phyloP scores from a whole-genome alignment of 257 asterid genomes.

The Ilex aquifolium region DNA sequence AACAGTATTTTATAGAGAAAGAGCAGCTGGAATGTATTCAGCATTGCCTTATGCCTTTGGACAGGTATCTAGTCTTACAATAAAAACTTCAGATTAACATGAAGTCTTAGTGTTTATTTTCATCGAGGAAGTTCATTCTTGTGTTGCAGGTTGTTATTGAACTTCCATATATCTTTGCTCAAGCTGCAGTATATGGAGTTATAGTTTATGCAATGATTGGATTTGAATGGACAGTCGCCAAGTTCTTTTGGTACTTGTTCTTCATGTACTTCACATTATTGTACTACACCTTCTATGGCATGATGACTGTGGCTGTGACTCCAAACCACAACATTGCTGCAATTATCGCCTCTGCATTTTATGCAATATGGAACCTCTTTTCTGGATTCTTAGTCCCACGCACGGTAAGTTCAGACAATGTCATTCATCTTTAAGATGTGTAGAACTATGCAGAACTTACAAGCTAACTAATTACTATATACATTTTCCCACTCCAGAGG shows the following conservation, averaged over 20 bases:
- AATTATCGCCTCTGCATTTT: slow-evolving; percentile 37
- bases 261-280: slow-evolving; percentile 45
- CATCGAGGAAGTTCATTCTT: background rate
- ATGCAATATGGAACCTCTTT: slow-evolving; percentile 47
- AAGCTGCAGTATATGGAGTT: slow-evolving; percentile 17
- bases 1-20: slow-evolving; percentile 1
- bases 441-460: background rate
- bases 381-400: slow-evolving; percentile 30
- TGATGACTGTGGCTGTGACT: slow-evolving; percentile 53
- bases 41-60: slow-evolving; percentile 4
- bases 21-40: slow-evolving; percentile 2
- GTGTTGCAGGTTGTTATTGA: slow-evolving; percentile 21
- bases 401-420: background rate
- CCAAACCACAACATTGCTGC: slow-evolving; percentile 44
- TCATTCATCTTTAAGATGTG: background rate
- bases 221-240: slow-evolving; percentile 42
- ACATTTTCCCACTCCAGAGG: slow-evolving; percentile 28
- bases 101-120: background rate
- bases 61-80: background rate
- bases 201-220: slow-evolving; percentile 35
- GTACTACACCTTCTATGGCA: slow-evolving; percentile 50
- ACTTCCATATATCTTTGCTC: slow-evolving; percentile 25
- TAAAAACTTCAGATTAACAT: background rate
- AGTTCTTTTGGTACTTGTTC: slow-evolving; percentile 31
- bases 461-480: background rate